phyloP scores from a whole-genome alignment of 257 asterid genomes.

The Ballota nigra region DNA sequence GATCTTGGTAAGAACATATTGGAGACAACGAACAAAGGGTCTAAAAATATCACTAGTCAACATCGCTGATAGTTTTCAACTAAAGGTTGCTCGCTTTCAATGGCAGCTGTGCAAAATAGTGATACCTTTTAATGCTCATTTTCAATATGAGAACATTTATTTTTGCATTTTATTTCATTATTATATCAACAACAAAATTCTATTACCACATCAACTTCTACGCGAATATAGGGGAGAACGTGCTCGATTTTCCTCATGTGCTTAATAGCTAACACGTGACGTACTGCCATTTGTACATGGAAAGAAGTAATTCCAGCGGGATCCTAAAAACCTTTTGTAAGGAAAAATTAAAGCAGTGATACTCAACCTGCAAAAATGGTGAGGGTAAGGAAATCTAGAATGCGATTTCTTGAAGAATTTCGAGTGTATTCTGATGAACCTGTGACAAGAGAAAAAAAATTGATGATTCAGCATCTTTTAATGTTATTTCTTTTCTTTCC shows the following conservation, averaged over 20 bases:
- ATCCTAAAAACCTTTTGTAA: neutral
- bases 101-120: neutral
- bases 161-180: neutral
- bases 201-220: neutral
- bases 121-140: neutral
- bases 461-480: constrained; percentile 17
- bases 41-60: neutral
- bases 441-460: constrained; percentile 36
- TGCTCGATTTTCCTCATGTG: neutral
- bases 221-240: neutral
- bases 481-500: neutral
- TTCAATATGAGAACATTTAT: neutral
- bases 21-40: neutral
- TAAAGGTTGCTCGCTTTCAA: neutral
- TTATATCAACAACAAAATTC: constrained; percentile 6
- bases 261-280: constrained; percentile 1
- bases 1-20: neutral
- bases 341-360: constrained; percentile 3
- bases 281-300: constrained; percentile 4
- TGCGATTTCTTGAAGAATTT: constrained; percentile 94
- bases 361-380: constrained; percentile 25
- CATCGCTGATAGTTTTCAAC: neutral
- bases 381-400: constrained; percentile 41
- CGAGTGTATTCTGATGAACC: constrained; percentile 96
- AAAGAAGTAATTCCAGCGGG: neutral